These are phyloP conservation scores for Phytophthora vignae DNA, from an alignment of 352 stramenopile genomes.

Conservation along the genomic window DNA sequence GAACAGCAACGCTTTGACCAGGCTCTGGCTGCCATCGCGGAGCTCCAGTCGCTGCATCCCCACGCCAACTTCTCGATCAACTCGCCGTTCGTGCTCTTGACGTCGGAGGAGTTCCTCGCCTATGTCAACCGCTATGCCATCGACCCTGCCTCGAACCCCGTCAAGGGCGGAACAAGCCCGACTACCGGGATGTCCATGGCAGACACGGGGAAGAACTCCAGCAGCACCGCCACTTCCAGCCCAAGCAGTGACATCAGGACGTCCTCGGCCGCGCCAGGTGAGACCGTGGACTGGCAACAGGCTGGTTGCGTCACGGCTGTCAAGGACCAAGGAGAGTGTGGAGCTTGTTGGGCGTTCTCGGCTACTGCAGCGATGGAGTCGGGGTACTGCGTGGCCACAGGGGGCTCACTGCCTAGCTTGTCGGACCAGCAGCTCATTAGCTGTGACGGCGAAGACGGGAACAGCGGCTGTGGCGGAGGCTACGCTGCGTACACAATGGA, in stretches of 20 bases:
- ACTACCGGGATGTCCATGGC: constrained; percentile 41
- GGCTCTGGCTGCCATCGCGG: constrained; percentile 44
- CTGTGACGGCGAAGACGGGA: constrained; percentile 59
- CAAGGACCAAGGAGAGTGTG: constrained; percentile 63
- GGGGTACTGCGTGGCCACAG: constrained; percentile 51
- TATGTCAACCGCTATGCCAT: constrained; percentile 60
- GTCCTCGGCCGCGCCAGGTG: constrained; percentile 41
- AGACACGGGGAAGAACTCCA: constrained; percentile 21
- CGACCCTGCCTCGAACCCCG: constrained; percentile 29
- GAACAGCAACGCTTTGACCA: constrained; percentile 63
- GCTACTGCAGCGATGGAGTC: constrained; percentile 68
- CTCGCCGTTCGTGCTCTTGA: constrained; percentile 70
- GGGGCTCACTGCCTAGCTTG: constrained; percentile 48
- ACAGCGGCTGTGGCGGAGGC: constrained; percentile 64
- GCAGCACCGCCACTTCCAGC: constrained; percentile 11
- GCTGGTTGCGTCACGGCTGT: constrained; percentile 78
- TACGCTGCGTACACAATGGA: constrained; percentile 69
- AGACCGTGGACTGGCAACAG: constrained; percentile 77
- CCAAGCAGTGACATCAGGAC: constrained; percentile 46
- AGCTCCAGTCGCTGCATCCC: constrained; percentile 59
- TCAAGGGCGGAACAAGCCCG: constrained; percentile 29
- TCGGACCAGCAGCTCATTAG: constrained; percentile 79
- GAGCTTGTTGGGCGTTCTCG: constrained; percentile 70
- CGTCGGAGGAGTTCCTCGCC: constrained; percentile 59
- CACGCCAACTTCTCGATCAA: constrained; percentile 65